Conservation (phyloP, 331 rosid genomes). For the Pyrus hybrid region DNA sequence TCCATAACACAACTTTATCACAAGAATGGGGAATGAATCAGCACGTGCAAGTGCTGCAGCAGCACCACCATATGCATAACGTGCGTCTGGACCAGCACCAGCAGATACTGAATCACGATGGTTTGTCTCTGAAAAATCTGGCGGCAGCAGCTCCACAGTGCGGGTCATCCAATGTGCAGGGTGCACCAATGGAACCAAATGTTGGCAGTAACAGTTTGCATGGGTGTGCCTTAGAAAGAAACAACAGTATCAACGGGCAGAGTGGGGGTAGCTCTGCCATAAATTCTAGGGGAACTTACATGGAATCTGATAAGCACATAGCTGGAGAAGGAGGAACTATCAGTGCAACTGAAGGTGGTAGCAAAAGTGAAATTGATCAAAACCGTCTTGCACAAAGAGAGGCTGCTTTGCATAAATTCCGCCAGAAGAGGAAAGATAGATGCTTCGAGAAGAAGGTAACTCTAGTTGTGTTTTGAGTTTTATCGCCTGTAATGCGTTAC, state of each 20-base stretch:
- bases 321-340: constrained; percentile 3
- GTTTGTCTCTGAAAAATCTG: not conserved
- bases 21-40: not conserved
- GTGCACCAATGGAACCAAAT: not conserved
- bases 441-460: constrained; percentile 83
- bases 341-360: not conserved
- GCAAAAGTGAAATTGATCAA: not conserved
- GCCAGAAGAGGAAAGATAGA: constrained; percentile 79
- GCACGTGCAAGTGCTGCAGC: constrained; percentile 14
- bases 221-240: constrained; percentile 14
- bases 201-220: constrained; percentile 5
- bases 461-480: not conserved
- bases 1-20: not conserved
- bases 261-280: constrained; percentile 5
- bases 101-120: not conserved
- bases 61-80: constrained; percentile 11
- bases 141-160: constrained; percentile 4
- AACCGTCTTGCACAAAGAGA: constrained; percentile 39
- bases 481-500: not conserved
- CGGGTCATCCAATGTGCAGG: constrained; percentile 2
- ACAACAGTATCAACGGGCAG: constrained; percentile 13
- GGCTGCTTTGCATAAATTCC: constrained; percentile 69
- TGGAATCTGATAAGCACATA: not conserved
- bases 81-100: not conserved
- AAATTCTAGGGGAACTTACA: not conserved